Evolutionary conservation across 2,329 filamentous ascomycete genomes (phyloP).

Genomic region (Ceratocystis harringtonii): DNA sequence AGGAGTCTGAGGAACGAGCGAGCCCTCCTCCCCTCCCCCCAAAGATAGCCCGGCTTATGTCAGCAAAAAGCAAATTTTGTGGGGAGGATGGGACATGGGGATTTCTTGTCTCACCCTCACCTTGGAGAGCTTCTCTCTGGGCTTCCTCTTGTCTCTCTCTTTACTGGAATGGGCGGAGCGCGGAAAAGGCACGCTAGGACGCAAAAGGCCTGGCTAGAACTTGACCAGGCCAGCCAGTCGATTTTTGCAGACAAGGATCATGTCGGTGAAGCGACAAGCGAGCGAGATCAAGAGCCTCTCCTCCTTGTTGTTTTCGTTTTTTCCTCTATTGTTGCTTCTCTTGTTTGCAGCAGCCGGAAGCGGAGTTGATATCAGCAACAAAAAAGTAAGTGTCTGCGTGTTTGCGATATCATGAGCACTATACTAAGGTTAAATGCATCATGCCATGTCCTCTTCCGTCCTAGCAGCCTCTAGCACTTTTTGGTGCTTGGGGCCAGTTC

Average conservation of each 20-base stretch:
- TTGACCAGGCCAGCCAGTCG: not conserved
- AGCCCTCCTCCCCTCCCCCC: no score
- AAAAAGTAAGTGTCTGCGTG: no score
- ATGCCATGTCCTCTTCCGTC: not conserved
- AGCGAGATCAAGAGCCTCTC: not conserved
- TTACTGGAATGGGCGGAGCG: not conserved
- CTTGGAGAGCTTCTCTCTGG: not conserved
- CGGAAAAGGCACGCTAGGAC: not conserved
- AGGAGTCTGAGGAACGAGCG: no score
- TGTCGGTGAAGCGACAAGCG: not conserved
- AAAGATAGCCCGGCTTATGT: not conserved
- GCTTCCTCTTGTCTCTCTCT: not conserved
- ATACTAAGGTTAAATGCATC: not conserved
- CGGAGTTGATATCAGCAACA: not conserved
- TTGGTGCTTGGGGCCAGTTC: no score
- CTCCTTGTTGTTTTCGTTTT: no score
- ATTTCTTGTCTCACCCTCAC: not conserved
- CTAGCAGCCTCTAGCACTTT: no score
- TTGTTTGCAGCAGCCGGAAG: not conserved
- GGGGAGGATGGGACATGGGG: not conserved
- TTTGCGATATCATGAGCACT: not conserved
- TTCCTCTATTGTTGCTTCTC: no score
- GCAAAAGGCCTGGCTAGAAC: not conserved
- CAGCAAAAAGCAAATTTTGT: not conserved
- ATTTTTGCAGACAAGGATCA: not conserved